Evolutionary conservation across 768 basidiomycete species (phyloP), one percentile per base, ranked within the genome.

Genomic region (Russula griseocarnosa): DNA sequence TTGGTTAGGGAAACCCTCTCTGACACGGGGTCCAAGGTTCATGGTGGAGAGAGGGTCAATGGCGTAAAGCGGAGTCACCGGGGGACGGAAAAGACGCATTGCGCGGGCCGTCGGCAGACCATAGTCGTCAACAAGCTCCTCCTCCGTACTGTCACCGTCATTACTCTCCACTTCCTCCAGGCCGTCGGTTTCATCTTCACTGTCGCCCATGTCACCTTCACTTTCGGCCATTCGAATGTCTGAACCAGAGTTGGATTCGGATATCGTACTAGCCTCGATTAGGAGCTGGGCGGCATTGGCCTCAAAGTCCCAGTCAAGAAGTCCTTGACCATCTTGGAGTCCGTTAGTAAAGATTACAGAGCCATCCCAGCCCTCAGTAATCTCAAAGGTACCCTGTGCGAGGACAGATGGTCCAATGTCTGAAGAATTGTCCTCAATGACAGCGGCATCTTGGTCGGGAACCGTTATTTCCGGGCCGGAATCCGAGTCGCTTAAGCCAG

Each of bases 131-230:
- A 92, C 85, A 56, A 92, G 84, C 65, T 93, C 90, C 66, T 90
- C 88, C 71, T 92, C 90, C 1, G 91, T 92, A 4, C 90, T 90
- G 66, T 91, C 87, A 1, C 89, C 88, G 7, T 84, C 86, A 55
- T 74, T 71, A n/a, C 70, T 70, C 47, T 73, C 72, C 38, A 70
- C 61, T 50, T 72, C 70, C 26, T 68, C 67, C 52, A 77, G 69
- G 30, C 67, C 69, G n/a, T 75, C 75, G n/a, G 71, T 72, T 20
- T 71, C 78, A 60, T 81, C 81, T 62, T 82, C 75, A 61, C 78
- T 78, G 59, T 83, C 77, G 30, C 80, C 64, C 60, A 63, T 59
- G 47, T 64, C 61, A 18, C 57, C 78, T 7, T 73, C 79, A 40
- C 81, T 81, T 47, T 79, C 78, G 14, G 69, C 70, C 77, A 76